Conservation (phyloP, 768 basidiomycete species). For the Russula lepida region DNA sequence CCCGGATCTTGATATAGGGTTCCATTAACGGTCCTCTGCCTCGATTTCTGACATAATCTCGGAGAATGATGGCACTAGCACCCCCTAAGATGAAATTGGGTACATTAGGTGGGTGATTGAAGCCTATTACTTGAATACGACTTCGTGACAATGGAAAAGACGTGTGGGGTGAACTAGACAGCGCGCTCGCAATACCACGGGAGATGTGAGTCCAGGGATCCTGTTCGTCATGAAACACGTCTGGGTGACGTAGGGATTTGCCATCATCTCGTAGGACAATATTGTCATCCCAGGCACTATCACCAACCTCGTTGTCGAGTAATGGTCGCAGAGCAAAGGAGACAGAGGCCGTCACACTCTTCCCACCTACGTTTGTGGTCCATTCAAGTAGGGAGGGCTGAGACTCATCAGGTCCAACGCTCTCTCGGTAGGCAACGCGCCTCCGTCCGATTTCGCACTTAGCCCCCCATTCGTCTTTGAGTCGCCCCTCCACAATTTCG, state of each 20-base stretch:
- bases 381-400: conserved; percentile 37
- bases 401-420: conserved; percentile 27
- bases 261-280: conserved; percentile 51
- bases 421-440: conserved; percentile 76
- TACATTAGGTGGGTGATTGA: conserved; percentile 35
- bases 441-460: conserved; percentile 70
- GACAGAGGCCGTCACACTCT: conserved; percentile 41
- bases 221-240: conserved; percentile 33
- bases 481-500: conserved; percentile 80
- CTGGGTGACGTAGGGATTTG: conserved; percentile 43
- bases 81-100: conserved; percentile 51
- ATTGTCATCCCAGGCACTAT: conserved; percentile 72
- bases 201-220: conserved; percentile 48
- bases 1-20: conserved; percentile 63
- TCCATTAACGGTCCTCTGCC: conserved; percentile 72
- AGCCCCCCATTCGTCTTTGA: conserved; percentile 72
- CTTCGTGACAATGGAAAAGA: conserved; percentile 61
- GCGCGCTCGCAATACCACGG: conserved; percentile 58
- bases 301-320: conserved; percentile 46
- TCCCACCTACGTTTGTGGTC: conserved; percentile 58
- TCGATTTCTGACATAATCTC: conserved; percentile 49
- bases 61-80: conserved; percentile 56
- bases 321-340: conserved; percentile 49
- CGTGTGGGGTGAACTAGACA: conserved; percentile 75
- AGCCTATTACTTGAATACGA: conserved; percentile 44